A percentile compares a stretch with the other conserved stretches of the same genome.
These are phyloP conservation scores for Triticum aestivum DNA, from an alignment of 176 grass and related monocot genomes.

Conservation along the genomic window IWGSC_CS_RefSeq_v2.1 NC_057800.1:15143189-15143688, in stretches of 20 bases:
- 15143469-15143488: conserved; percentile 65
- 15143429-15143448: conserved; percentile 51
- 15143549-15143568: conserved; percentile 60
- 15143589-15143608: conserved; percentile 54
- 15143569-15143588: conserved; percentile 70
- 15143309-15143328: conserved; percentile 66
- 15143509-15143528: conserved; percentile 58
- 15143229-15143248: conserved; percentile 46
- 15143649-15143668: conserved; percentile 50
- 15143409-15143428: conserved; percentile 45
- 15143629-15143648: conserved; percentile 73
- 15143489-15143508: conserved; percentile 52
- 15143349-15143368: conserved; percentile 42
- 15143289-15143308: conserved; percentile 10
- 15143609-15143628: conserved; percentile 73
- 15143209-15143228: conserved; percentile 44
- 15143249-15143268: conserved; percentile 65
- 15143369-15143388: conserved; percentile 65
- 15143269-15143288: conserved; percentile 49
- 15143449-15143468: conserved; percentile 89
- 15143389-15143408: conserved; percentile 63
- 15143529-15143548: conserved; percentile 66
- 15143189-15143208: conserved; percentile 38
- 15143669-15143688: conserved; percentile 67
- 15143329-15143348: conserved; percentile 62